Evolutionary conservation across 2,329 filamentous ascomycete species (phyloP).

Genomic region (Westerdykella sp.): DNA sequence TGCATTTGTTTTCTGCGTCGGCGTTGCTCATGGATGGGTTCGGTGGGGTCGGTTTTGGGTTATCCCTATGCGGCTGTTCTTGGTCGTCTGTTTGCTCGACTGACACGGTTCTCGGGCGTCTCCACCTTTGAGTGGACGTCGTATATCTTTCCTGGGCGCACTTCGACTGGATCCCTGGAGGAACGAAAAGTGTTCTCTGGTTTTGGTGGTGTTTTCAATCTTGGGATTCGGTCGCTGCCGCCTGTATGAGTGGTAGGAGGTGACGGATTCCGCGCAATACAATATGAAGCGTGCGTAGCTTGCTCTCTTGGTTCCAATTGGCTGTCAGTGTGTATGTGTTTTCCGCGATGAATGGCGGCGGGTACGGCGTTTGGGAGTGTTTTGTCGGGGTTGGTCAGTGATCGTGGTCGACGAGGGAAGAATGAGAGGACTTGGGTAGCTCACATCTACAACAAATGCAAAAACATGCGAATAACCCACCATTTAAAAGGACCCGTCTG

Average conservation of each 20-base stretch:
- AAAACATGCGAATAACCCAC: conserved; percentile 16
- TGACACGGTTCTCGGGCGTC: conserved; percentile 24
- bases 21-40: conserved; percentile 4
- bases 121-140: conserved; percentile 11
- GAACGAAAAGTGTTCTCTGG: background rate
- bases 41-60: conserved; percentile 14
- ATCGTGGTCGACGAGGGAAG: no score
- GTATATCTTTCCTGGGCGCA: background rate
- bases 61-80: conserved; percentile 15
- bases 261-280: no score
- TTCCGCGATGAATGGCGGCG: background rate
- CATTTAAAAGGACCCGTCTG: background rate
- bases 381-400: background rate
- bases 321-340: background rate
- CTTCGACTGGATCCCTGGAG: background rate
- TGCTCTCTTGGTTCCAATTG: background rate
- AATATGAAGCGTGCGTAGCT: background rate
- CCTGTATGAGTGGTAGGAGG: background rate
- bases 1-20: conserved; percentile 12
- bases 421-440: background rate
- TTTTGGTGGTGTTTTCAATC: background rate
- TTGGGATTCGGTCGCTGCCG: background rate
- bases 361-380: background rate
- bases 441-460: conserved; percentile 10
- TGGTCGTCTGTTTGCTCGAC: conserved; percentile 3